Base-by-base conservation (phyloP, 768 basidiomycete genomes). In the Polyporus arcularius region DNA sequence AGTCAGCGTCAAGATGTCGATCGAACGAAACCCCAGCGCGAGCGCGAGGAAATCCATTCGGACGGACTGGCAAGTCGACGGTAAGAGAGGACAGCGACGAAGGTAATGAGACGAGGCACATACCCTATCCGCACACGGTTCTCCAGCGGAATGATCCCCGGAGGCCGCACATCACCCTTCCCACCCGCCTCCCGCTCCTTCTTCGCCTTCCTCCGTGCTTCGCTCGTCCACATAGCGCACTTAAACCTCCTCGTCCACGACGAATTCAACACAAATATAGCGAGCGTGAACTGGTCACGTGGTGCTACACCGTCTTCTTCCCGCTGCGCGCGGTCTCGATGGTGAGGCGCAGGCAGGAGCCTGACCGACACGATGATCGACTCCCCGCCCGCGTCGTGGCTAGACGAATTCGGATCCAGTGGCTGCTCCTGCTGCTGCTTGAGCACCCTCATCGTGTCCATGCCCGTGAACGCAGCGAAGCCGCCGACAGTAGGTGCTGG, bases 261-360 rank as follows among this genome's bases (percentile, higher is more conserved):
- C 73, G 87, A 87, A 67, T 94, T 95, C 67, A 88, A 94, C 56
- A 94, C 90, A 67, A 95, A 94, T 3, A 94, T 87, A 62, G 94
- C 92, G 67, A 95, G 73, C 53, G 86, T 87, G 70, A 95, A 95
- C 53, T 81, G 77, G 66, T 91, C 86, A 40, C 26, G 14, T 35
- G 28, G 7, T 6, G 7, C 14, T 51, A 40, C 2, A 74, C 80
- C 38, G 72, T 72, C 39, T 68, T 74, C 51, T 55, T 53, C 52
- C 50, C 48, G 45, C 32, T 55, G 60, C 10, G 35, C 39, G 65
- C 60, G 42, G 40, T 49, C 48, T 11, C 43, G 41, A 9, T 10
- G 49, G 66, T 65, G 58, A 11, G 67, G 68, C 1, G 69, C 58
- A 10, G 71, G 72, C 21, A 78, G 69, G 31, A 83, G 70, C 15